Base-by-base conservation (phyloP, 2,329 filamentous ascomycete genomes). In the Xylaria sp. region DNA sequence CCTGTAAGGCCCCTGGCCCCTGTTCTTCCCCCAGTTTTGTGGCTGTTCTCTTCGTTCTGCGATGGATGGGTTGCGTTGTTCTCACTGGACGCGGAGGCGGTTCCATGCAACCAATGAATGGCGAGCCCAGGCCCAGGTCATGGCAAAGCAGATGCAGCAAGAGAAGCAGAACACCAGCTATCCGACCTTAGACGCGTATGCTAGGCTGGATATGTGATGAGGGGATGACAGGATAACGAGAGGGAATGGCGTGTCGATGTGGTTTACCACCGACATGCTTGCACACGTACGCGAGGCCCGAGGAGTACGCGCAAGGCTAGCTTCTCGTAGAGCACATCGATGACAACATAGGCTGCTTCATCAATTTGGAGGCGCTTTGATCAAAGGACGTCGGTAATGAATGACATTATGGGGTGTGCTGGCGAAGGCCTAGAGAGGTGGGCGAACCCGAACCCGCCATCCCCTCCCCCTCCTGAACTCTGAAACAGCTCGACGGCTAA, bases 31-130 rank as follows among this genome's bases (percentile, higher is more conserved):
- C 43, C 45, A 19, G 44, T 50, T 47, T 52, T 50, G 48, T 57
- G 34, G 44, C 19, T 56, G 26, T 42, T 50, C 39, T 50, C 52
- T 54, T 52, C 44, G 42, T 50, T 19, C 20, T 48, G 44, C 52
- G 49, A 38, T 44, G 49, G 44, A 49, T 39, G 16, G 38, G 40
- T 52, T 54, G 50, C 50, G 48, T 41, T 43, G 51, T 60, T n/a
- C 40, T 52, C 26, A 49, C 22, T 18, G 56, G 38, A 49, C 22
- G 16, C 45, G 47, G 29, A 24, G 4, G 52, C 50, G 50, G 37
- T 34, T 51, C 42, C 18, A 50, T 55, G n/a, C 20, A 7, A 21
- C 22, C n/a, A 19, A 46, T 42, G 19, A 21, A 13, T 42, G 20
- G 40, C 19, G 7, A 19, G 40, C 19, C 24, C 29, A 19, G 40